phyloP scores from a whole-genome alignment of 2,329 filamentous ascomycete genomes.

The Pestalotiopsis sp. region DNA sequence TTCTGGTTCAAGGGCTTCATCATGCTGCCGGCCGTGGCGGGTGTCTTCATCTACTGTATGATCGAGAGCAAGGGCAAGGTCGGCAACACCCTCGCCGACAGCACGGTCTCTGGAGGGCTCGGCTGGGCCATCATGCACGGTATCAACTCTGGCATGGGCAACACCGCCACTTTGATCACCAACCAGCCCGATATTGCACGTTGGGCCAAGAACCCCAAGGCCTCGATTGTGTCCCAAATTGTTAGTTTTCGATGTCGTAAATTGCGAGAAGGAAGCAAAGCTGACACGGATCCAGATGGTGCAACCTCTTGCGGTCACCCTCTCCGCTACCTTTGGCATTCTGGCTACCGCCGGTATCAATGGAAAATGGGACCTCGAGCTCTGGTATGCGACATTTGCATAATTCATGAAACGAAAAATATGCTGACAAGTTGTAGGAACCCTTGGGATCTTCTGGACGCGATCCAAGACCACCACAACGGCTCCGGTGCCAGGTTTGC shows the following conservation, averaged over 20 bases:
- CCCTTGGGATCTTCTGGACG: slow-evolving; percentile 31
- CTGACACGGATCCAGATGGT: slow-evolving; percentile 4
- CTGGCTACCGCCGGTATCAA: slow-evolving; percentile 9
- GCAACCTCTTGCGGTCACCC: slow-evolving; percentile 8
- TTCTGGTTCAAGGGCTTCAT: slow-evolving; percentile 46
- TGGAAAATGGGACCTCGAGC: slow-evolving; percentile 8
- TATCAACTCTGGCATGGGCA: slow-evolving; percentile 9
- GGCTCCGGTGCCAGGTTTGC: slow-evolving; percentile 36
- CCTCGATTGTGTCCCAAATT: slow-evolving; percentile 1
- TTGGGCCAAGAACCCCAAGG: slow-evolving; percentile 6
- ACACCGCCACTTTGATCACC: slow-evolving; percentile 10
- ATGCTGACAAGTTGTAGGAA: slow-evolving; percentile 7
- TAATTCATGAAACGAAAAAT: background rate
- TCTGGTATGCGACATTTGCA: background rate
- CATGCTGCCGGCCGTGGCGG: slow-evolving; percentile 33
- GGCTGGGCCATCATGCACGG: slow-evolving; percentile 12
- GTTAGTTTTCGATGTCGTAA: background rate
- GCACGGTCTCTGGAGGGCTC: background rate
- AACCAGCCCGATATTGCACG: slow-evolving; percentile 10
- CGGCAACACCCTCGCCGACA: background rate
- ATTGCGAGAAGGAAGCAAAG: background rate
- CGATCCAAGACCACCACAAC: slow-evolving; percentile 40
- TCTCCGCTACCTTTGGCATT: slow-evolving; percentile 9
- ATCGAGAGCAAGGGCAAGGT: slow-evolving; percentile 5
- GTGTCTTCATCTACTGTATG: slow-evolving; percentile 11